These are phyloP conservation scores for Tremella mesenterica DNA, from an alignment of 768 basidiomycete species.

Conservation along the genomic window DNA sequence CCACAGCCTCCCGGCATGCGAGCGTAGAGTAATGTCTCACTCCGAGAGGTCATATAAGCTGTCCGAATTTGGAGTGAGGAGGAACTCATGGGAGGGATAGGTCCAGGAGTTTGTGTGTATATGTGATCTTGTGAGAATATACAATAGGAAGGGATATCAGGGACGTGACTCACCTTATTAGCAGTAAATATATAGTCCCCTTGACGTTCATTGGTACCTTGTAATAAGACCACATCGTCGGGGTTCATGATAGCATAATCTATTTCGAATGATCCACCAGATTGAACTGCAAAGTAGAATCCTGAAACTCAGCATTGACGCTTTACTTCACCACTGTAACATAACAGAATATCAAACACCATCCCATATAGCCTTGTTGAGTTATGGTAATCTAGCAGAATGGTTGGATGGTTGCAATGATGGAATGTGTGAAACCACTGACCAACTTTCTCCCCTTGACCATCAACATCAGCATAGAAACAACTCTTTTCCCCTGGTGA, in stretches of 20 bases:
- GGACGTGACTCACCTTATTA: slow-evolving; percentile 51
- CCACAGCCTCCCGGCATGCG: too few species aligned
- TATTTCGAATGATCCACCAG: slow-evolving; percentile 92
- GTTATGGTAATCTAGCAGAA: too few species aligned
- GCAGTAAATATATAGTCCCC: slow-evolving; percentile 97
- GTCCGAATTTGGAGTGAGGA: too few species aligned
- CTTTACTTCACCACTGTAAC: too few species aligned
- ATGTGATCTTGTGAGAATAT: too few species aligned
- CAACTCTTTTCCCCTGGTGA: slow-evolving; percentile 51
- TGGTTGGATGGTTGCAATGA: slow-evolving; percentile 49
- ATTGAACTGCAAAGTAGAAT: slow-evolving; percentile 99
- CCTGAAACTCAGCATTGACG: slow-evolving; percentile 43
- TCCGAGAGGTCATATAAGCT: too few species aligned
- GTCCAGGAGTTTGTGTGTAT: too few species aligned
- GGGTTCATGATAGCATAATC: slow-evolving; percentile 91
- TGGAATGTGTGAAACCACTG: slow-evolving; percentile 64
- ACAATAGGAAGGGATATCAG: not conserved
- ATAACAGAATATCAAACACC: not conserved
- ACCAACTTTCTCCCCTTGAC: slow-evolving; percentile 58
- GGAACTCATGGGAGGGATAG: too few species aligned
- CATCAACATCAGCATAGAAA: slow-evolving; percentile 91
- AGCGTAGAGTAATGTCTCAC: too few species aligned
- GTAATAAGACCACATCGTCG: slow-evolving; percentile 73
- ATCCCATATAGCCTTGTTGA: too few species aligned
- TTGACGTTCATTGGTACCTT: slow-evolving; percentile 79